Percentiles rank a stretch among this genome's conserved stretches.
Conservation (phyloP, 176 grass and related monocot species). For the Oryza glaberrima region DNA sequence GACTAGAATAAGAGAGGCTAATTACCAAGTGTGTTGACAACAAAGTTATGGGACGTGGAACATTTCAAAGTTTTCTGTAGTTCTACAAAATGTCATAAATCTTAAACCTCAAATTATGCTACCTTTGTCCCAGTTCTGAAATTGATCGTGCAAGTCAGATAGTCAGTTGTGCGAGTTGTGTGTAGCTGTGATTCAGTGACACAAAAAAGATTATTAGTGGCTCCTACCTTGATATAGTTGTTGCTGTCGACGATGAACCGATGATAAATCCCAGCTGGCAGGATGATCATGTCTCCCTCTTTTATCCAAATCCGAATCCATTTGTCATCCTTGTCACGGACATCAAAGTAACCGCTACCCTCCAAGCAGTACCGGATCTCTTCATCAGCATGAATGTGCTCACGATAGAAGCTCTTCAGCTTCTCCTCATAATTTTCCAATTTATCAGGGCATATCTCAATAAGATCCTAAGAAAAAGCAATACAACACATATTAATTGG, state of each 20-base stretch:
- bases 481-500: conserved; percentile 3
- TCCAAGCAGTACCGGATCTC: conserved; percentile 96
- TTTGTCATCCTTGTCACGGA: conserved; percentile 74
- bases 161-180: neutral
- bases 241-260: conserved; percentile 69
- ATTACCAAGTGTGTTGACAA: neutral
- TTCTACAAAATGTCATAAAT: neutral
- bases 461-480: conserved; percentile 59
- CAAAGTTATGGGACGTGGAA: neutral
- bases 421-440: conserved; percentile 95
- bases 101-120: neutral
- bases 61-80: neutral
- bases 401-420: conserved; percentile 77
- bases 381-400: conserved; percentile 91
- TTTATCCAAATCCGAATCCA: conserved; percentile 92
- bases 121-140: neutral
- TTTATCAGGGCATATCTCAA: conserved; percentile 80
- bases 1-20: neutral
- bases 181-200: neutral
- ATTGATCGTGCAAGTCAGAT: neutral
- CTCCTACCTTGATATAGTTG: conserved; percentile 73
- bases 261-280: conserved; percentile 88
- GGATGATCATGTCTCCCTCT: conserved; percentile 87
- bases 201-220: neutral
- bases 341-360: conserved; percentile 85